phyloP scores from a whole-genome alignment of 805 yeast species.

The Saccharomycopsis babjevae region DNA sequence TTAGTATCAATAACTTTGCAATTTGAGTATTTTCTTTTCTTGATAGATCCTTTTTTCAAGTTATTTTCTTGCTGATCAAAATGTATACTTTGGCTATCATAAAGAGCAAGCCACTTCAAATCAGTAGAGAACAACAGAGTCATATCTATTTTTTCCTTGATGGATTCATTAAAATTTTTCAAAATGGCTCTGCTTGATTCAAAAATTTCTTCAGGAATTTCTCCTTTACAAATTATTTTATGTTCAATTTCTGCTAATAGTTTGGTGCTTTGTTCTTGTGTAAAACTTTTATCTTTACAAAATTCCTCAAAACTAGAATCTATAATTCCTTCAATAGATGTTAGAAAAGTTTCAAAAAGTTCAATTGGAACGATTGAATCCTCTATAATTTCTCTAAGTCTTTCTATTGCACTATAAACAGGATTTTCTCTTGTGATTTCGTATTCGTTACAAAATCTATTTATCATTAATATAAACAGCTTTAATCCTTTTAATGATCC shows the following conservation, averaged over 20 bases:
- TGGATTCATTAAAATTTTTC: conserved; percentile 8
- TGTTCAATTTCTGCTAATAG: conserved; percentile 10
- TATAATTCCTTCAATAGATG: conserved; percentile 3
- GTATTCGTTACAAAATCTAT: conserved; percentile 5
- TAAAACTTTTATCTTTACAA: not conserved
- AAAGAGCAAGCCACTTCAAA: conserved; percentile 12
- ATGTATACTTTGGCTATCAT: not conserved
- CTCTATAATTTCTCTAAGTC: conserved; percentile 4
- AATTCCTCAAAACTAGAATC: not conserved
- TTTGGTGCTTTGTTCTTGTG: not conserved
- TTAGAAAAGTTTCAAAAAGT: conserved; percentile 12
- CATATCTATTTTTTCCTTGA: conserved; percentile 6
- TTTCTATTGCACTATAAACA: conserved; percentile 5
- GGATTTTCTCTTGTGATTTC: not conserved
- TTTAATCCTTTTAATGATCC: conserved; percentile 10
- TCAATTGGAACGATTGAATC: conserved; percentile 8
- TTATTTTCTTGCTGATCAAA: not conserved
- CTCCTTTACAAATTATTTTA: conserved; percentile 13
- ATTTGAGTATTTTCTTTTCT: not conserved
- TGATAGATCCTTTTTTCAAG: not conserved
- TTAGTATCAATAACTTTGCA: not conserved
- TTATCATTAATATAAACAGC: conserved; percentile 5
- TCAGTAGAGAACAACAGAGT: conserved; percentile 6
- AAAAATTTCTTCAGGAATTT: conserved; percentile 10
- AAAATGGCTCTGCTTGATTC: conserved; percentile 3